Evolutionary conservation across 805 yeast genomes (phyloP).

Genomic region (Kuraishia piskuri): DNA sequence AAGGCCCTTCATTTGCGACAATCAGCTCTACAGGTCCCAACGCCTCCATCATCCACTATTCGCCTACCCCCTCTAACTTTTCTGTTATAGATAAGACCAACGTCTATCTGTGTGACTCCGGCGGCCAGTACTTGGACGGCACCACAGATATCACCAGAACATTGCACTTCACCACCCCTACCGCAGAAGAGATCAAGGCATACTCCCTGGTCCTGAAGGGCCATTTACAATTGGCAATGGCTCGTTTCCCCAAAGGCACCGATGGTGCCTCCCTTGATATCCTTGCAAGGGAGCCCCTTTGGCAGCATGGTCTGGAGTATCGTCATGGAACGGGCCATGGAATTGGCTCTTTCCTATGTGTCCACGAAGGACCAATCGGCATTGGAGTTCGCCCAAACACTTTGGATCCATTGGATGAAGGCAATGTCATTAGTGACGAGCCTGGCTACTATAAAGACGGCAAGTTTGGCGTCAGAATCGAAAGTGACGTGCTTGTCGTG

Average conservation of each 20-base stretch:
- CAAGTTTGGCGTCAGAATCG: constrained; percentile 85
- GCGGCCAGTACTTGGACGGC: constrained; percentile 54
- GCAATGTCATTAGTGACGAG: constrained; percentile 81
- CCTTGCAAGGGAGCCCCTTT: constrained; percentile 48
- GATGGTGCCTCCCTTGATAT: constrained; percentile 48
- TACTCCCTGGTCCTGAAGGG: constrained; percentile 56
- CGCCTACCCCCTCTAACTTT: constrained; percentile 39
- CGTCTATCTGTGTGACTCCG: constrained; percentile 49
- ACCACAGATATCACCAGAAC: constrained; percentile 62
- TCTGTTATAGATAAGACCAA: constrained; percentile 43
- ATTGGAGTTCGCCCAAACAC: constrained; percentile 27
- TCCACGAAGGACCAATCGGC: constrained; percentile 60
- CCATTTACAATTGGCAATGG: constrained; percentile 36
- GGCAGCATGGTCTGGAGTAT: constrained; percentile 51
- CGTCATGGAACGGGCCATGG: constrained; percentile 64
- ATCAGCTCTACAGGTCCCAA: constrained; percentile 71
- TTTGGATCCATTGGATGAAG: constrained; percentile 46
- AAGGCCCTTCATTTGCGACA: constrained; percentile 65
- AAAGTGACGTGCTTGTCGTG: constrained; percentile 65
- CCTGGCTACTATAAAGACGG: constrained; percentile 93
- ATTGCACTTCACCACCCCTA: constrained; percentile 41
- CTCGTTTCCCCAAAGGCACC: constrained; percentile 46
- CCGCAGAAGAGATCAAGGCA: constrained; percentile 33
- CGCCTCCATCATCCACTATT: constrained; percentile 71
- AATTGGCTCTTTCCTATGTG: constrained; percentile 50